A percentile compares a stretch with the other conserved stretches of the same genome.
Evolutionary conservation across 305 asterid genomes (phyloP).

Genomic region (Andrographis paniculata): DNA sequence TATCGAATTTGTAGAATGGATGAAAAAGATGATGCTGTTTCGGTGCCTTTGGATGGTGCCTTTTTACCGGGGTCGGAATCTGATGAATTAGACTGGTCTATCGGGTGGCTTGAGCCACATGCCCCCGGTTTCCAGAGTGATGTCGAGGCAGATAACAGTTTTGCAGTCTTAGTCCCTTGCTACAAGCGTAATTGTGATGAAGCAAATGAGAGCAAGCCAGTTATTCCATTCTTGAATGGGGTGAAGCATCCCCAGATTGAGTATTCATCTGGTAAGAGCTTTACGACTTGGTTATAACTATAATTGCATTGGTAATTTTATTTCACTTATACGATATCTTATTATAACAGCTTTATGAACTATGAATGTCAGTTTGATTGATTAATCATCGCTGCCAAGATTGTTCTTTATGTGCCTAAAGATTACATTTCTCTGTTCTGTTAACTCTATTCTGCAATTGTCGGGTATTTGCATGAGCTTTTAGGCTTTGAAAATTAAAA

Average conservation of each 20-base stretch:
- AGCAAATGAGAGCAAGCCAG: constrained; percentile 22
- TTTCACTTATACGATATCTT: too few species aligned
- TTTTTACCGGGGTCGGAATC: constrained; percentile 80
- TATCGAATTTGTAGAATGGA: constrained; percentile 57
- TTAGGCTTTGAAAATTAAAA: too few species aligned
- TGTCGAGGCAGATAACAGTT: constrained; percentile 65
- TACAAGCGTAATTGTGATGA: constrained; percentile 48
- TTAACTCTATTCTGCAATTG: too few species aligned
- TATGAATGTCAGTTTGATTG: too few species aligned
- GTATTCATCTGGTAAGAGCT: constrained; percentile 57
- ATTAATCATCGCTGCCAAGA: too few species aligned
- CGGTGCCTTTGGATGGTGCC: constrained; percentile 89
- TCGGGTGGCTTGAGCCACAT: constrained; percentile 96
- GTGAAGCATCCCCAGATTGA: constrained; percentile 45
- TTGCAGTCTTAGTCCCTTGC: constrained; percentile 93
- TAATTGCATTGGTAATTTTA: background rate
- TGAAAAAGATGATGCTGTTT: constrained; percentile 62
- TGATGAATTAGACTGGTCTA: constrained; percentile 91
- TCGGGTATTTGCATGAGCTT: too few species aligned
- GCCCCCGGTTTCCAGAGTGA: constrained; percentile 73
- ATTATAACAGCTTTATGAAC: too few species aligned
- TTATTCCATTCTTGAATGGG: constrained; percentile 38
- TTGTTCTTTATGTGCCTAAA: too few species aligned
- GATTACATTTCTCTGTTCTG: too few species aligned
- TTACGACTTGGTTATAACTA: background rate